phyloP scores from a whole-genome alignment of 345 rosid species.

The Excoecaria agallocha region DNA sequence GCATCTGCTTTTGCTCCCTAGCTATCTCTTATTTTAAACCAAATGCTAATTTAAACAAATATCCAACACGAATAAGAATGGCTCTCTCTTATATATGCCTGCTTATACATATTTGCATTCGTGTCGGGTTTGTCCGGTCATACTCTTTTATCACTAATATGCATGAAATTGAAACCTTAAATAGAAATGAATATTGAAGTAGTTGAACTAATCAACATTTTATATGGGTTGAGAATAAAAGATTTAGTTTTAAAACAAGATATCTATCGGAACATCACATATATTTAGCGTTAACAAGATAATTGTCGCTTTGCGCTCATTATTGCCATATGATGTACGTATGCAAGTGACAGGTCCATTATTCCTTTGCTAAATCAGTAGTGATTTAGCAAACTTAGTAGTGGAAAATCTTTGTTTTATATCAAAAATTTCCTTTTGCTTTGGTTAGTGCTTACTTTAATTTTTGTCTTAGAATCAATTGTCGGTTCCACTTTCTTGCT shows the following conservation, averaged over 20 bases:
- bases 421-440: neutral
- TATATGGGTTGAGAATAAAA: neutral
- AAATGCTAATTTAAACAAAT: too few species aligned
- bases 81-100: too few species aligned
- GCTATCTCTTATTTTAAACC: too few species aligned
- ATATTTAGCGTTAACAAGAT: neutral
- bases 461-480: conserved; percentile 16
- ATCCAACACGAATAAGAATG: too few species aligned
- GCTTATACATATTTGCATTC: too few species aligned
- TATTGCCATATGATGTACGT: neutral
- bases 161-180: too few species aligned
- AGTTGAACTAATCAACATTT: neutral
- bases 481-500: conserved; percentile 18
- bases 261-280: neutral
- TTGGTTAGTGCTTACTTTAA: conserved; percentile 19
- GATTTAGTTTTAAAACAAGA: too few species aligned
- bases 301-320: neutral
- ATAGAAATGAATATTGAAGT: too few species aligned
- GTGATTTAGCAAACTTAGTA: neutral
- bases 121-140: too few species aligned
- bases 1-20: too few species aligned
- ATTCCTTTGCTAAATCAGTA: conserved; percentile 1
- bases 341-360: too few species aligned
- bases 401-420: conserved; percentile 28
- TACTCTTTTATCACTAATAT: too few species aligned